These are phyloP conservation scores for Aspergillus spinulosporus DNA, from an alignment of 2,329 filamentous ascomycete species.

Conservation along the genomic window DNA sequence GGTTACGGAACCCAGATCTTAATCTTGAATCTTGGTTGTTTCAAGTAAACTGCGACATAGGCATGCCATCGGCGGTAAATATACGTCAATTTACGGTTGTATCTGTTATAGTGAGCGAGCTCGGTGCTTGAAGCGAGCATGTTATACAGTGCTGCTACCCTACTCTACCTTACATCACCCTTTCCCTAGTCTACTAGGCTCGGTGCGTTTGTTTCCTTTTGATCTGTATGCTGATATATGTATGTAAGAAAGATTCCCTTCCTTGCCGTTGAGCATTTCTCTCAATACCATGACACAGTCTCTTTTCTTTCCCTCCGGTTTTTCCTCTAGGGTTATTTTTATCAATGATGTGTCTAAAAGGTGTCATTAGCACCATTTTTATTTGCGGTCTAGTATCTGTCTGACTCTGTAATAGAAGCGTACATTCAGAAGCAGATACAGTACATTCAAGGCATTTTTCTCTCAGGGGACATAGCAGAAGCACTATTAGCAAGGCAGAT, in stretches of 20 bases:
- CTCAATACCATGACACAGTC: not conserved
- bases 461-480: too few relatives aligned
- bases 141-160: not conserved
- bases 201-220: not conserved
- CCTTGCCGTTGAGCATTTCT: not conserved
- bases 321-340: not conserved
- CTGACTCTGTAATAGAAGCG: too few relatives aligned
- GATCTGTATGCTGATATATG: not conserved
- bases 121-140: not conserved
- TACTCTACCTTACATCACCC: not conserved
- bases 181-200: too few relatives aligned
- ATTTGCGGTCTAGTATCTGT: too few relatives aligned
- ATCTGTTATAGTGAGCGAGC: not conserved
- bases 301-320: not conserved
- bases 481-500: too few relatives aligned
- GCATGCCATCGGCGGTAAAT: not conserved
- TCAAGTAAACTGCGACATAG: not conserved
- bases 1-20: conserved; percentile 62
- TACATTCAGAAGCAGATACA: too few relatives aligned
- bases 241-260: conserved; percentile 13
- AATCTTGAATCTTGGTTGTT: not conserved
- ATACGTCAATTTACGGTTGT: not conserved
- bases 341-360: not conserved
- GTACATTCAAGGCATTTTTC: too few relatives aligned
- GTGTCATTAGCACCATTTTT: not conserved